These are phyloP conservation scores for Colletotrichum nymphaeae DNA, from an alignment of 2,329 filamentous ascomycete species.

Conservation along the genomic window DNA sequence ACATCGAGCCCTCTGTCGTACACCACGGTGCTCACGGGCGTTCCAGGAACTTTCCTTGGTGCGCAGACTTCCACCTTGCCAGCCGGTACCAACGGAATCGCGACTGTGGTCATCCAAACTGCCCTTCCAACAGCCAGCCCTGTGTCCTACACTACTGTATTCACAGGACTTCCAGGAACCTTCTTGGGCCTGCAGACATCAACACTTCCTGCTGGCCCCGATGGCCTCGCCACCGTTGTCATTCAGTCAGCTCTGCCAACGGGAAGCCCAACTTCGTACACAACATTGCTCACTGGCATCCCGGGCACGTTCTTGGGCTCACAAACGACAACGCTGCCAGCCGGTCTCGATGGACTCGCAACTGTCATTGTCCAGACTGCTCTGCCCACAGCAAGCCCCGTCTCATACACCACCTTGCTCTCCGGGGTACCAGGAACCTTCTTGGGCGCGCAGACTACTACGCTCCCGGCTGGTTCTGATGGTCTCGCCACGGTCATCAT, in stretches of 20 bases:
- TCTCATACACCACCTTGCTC: not conserved
- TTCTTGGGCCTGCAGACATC: not conserved
- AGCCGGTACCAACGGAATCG: conserved; percentile 1
- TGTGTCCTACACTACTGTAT: not conserved
- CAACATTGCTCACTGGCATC: not conserved
- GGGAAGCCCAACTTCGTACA: not conserved
- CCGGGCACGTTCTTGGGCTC: conserved; percentile 2
- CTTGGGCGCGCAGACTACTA: not conserved
- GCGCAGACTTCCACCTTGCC: conserved; percentile 2
- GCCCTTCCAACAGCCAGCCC: not conserved
- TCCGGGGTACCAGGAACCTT: not conserved
- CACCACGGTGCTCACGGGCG: not conserved
- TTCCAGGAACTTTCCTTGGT: conserved; percentile 8
- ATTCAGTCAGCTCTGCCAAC: conserved; percentile 7
- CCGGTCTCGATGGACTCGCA: not conserved
- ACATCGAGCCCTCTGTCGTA: not conserved
- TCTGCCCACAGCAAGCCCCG: not conserved
- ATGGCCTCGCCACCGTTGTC: conserved; percentile 11
- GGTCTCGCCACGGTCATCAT: conserved; percentile 3
- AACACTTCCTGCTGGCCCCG: not conserved
- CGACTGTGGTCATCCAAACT: conserved; percentile 8
- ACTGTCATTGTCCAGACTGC: conserved; percentile 7
- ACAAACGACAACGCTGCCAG: not conserved
- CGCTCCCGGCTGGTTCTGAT: not conserved
- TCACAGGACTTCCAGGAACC: not conserved